Conservation (phyloP, 2,329 filamentous ascomycete species). For the Sarocladiaceae sp. region DNA sequence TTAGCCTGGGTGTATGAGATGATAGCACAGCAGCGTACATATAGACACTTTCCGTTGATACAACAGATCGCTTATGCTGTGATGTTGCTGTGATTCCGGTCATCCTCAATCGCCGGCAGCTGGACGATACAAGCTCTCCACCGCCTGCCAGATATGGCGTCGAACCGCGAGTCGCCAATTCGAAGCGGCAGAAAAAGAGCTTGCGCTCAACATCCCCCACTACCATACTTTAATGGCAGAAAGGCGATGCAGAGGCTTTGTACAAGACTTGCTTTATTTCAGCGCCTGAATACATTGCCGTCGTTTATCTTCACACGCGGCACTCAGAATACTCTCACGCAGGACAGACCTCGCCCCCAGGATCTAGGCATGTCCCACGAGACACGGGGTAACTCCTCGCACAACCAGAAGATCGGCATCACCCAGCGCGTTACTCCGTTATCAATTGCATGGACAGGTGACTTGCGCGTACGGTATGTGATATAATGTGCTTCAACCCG, state of each 20-base stretch:
- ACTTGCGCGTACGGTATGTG: constrained; percentile 33
- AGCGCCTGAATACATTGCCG: not conserved
- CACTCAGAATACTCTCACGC: not conserved
- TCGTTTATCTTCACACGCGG: not conserved
- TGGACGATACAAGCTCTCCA: too few species aligned
- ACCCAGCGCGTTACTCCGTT: constrained; percentile 35
- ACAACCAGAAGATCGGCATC: constrained; percentile 33
- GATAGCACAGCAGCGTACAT: not conserved
- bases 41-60: not conserved
- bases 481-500: not conserved
- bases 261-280: not conserved
- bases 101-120: too few species aligned
- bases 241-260: not conserved
- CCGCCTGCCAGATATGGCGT: constrained; percentile 18
- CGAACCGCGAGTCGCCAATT: not conserved
- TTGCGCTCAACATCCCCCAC: not conserved
- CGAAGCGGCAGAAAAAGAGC: constrained; percentile 6
- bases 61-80: too few species aligned
- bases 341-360: not conserved
- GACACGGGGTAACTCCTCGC: constrained; percentile 25
- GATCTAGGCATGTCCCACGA: constrained; percentile 2
- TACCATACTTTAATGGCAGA: constrained; percentile 1
- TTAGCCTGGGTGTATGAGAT: not conserved
- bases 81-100: too few species aligned
- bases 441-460: constrained; percentile 32